Evolutionary conservation across 1,139 yeast species (phyloP).

Genomic region (Protomyces macrosporus): DNA sequence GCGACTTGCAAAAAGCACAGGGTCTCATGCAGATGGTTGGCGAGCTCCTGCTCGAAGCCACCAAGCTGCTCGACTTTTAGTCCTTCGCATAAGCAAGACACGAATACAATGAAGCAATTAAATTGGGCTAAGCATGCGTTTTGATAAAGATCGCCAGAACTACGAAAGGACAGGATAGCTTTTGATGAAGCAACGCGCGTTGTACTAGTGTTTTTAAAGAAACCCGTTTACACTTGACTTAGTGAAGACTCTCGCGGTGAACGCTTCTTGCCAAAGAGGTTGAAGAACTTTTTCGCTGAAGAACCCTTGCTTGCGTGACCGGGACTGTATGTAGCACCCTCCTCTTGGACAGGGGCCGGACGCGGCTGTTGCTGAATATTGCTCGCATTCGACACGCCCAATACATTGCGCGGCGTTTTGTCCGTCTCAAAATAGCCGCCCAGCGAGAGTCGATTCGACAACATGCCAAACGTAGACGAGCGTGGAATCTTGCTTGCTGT

Average conservation of each 20-base stretch:
- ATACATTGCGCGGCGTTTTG: neutral
- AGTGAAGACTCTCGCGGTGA: neutral
- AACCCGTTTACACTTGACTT: neutral
- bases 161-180: neutral
- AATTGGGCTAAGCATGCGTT: neutral
- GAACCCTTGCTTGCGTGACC: neutral
- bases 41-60: conserved; percentile 38
- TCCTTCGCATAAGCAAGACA: too few species aligned
- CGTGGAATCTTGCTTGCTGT: neutral
- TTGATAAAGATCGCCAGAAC: neutral
- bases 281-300: neutral
- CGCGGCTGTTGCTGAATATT: neutral
- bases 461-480: neutral
- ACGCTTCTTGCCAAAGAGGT: neutral
- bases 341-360: neutral
- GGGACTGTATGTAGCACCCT: neutral
- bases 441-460: neutral
- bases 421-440: neutral
- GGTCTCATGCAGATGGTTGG: conserved; percentile 50
- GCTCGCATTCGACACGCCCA: neutral
- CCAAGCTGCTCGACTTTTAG: conserved; percentile 31
- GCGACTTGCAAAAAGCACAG: conserved; percentile 55
- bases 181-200: too few species aligned
- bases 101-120: neutral
- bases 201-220: too few species aligned